A percentile compares a stretch with the other conserved stretches of the same genome.
These are phyloP conservation scores for Penicillium sclerotigenum DNA, from an alignment of 2,329 filamentous ascomycete genomes.

Conservation along the genomic window DNA sequence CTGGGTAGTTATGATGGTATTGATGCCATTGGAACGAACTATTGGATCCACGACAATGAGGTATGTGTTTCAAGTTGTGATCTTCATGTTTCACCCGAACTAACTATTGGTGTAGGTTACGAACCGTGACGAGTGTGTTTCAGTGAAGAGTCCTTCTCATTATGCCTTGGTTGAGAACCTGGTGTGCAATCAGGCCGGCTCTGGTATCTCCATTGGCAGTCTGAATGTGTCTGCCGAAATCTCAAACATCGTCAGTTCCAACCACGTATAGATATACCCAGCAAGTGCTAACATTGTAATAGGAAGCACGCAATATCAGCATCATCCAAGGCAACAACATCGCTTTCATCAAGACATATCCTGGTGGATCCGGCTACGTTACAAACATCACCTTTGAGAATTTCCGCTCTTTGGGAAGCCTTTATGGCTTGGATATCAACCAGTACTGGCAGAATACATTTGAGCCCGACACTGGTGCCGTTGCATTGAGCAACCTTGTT, in stretches of 20 bases:
- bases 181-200: slow-evolving; percentile 38
- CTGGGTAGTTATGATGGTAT: slow-evolving; percentile 40
- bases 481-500: slow-evolving; percentile 22
- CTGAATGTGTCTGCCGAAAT: slow-evolving; percentile 32
- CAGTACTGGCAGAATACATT: slow-evolving; percentile 29
- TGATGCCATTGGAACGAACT: slow-evolving; percentile 38
- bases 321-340: slow-evolving; percentile 41
- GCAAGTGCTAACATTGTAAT: not conserved
- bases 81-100: not conserved
- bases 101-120: slow-evolving; percentile 24
- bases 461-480: slow-evolving; percentile 24
- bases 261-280: not conserved
- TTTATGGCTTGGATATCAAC: slow-evolving; percentile 25
- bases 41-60: slow-evolving; percentile 39
- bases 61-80: not conserved
- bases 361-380: slow-evolving; percentile 39
- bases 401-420: slow-evolving; percentile 26
- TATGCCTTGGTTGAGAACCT: slow-evolving; percentile 37
- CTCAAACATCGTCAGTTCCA: slow-evolving; percentile 24
- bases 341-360: slow-evolving; percentile 41
- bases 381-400: slow-evolving; percentile 35
- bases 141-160: slow-evolving; percentile 38
- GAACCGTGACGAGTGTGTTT: slow-evolving; percentile 40
- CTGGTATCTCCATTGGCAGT: slow-evolving; percentile 39
- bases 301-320: slow-evolving; percentile 36